Evolutionary conservation across 441 rosid genomes (phyloP).

Genomic region (Croton laevigatus): DNA sequence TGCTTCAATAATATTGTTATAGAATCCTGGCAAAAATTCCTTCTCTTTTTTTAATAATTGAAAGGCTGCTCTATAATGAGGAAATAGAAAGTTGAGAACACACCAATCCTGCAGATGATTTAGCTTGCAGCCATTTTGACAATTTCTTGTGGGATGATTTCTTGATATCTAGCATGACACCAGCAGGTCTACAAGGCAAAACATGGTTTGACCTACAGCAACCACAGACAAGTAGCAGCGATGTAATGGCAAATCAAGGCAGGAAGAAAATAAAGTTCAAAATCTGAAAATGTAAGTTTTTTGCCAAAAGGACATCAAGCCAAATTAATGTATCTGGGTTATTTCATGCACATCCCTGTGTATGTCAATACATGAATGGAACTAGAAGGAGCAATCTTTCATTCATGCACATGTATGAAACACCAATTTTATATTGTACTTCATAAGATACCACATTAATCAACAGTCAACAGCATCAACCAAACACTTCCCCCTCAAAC

Average conservation of each 20-base stretch:
- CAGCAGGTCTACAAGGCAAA: constrained; percentile 84
- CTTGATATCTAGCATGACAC: constrained; percentile 72
- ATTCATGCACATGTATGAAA: not conserved
- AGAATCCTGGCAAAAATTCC: not conserved
- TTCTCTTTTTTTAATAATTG: not conserved
- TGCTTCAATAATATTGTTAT: too few relatives aligned
- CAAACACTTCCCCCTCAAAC: too few relatives aligned
- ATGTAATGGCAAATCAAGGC: not conserved
- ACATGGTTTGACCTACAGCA: constrained; percentile 81
- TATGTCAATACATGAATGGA: not conserved
- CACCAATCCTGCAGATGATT: constrained; percentile 80
- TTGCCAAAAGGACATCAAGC: not conserved
- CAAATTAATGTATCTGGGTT: not conserved
- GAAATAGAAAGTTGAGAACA: constrained; percentile 21
- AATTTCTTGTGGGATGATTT: constrained; percentile 92
- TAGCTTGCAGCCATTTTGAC: constrained; percentile 91
- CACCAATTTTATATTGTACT: not conserved
- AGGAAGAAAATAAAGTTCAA: not conserved
- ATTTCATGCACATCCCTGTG: not conserved
- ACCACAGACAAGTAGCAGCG: not conserved
- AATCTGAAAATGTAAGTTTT: not conserved
- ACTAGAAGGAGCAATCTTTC: not conserved
- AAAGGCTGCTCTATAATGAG: not conserved
- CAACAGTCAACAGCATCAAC: too few relatives aligned
- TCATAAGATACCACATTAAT: not conserved